phyloP scores from a whole-genome alignment of 129 eudicot species.

The Solidago caesia region DNA sequence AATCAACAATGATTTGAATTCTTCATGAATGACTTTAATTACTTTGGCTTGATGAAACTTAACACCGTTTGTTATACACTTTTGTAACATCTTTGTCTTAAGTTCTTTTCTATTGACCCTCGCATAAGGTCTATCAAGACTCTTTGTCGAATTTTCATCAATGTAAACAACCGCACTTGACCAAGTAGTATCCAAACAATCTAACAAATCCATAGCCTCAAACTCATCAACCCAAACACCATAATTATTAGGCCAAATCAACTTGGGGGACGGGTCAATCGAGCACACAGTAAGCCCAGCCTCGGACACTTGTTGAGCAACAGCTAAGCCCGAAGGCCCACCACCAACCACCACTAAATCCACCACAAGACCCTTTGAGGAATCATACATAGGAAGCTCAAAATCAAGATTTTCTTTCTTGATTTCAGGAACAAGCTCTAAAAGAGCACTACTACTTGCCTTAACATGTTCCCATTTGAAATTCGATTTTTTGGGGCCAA shows the following conservation, averaged over 20 bases:
- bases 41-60: slow-evolving; percentile 95
- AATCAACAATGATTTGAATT: slow-evolving; percentile 66
- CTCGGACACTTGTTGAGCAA: slow-evolving; percentile 92
- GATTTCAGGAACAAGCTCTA: slow-evolving; percentile 93
- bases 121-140: slow-evolving; percentile 87
- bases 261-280: slow-evolving; percentile 86
- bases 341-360: slow-evolving; percentile 99
- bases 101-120: slow-evolving; percentile 90
- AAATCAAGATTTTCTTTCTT: slow-evolving; percentile 95
- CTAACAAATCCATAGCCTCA: slow-evolving; percentile 95
- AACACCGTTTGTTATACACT: slow-evolving; percentile 90
- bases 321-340: slow-evolving; percentile 96
- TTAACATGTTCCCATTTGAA: slow-evolving; percentile 51
- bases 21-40: slow-evolving; percentile 86
- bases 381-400: slow-evolving; percentile 91
- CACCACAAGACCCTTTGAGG: slow-evolving; percentile 63
- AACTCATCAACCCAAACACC: slow-evolving; percentile 99
- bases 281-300: slow-evolving; percentile 93
- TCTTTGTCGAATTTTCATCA: slow-evolving; percentile 57
- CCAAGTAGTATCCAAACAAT: slow-evolving; percentile 96
- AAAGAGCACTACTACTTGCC: slow-evolving; percentile 65
- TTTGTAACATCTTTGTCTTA: slow-evolving; percentile 90
- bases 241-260: slow-evolving; percentile 97
- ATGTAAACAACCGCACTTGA: slow-evolving; percentile 84
- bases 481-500: slow-evolving; percentile 45